These are phyloP conservation scores for Irpex lacteus DNA, from an alignment of 1,284 basidiomycete species.

Conservation along the genomic window DNA sequence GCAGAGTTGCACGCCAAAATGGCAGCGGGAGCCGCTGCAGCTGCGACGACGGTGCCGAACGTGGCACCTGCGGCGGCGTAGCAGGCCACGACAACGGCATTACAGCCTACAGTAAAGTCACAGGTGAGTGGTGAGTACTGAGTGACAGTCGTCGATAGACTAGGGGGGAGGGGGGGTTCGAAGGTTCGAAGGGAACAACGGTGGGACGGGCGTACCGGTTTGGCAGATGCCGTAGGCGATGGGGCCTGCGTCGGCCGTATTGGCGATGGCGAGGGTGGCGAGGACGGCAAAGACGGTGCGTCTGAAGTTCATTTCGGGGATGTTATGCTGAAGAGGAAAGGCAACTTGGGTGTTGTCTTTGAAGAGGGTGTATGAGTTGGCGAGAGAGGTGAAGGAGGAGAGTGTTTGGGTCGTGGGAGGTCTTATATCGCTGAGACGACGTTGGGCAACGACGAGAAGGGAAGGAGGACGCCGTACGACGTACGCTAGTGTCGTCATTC, in stretches of 20 bases:
- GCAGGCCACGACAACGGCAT: slow-evolving; percentile 47
- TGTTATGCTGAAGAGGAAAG: too few species aligned
- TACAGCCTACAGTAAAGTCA: slow-evolving; percentile 49
- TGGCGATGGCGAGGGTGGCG: slow-evolving; percentile 19
- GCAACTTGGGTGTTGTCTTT: too few species aligned
- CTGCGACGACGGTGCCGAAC: slow-evolving; percentile 48
- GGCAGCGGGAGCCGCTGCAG: slow-evolving; percentile 40
- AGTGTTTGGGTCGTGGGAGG: too few species aligned
- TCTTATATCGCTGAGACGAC: too few species aligned
- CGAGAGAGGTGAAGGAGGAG: too few species aligned
- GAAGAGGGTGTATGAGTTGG: too few species aligned
- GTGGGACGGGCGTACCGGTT: slow-evolving; percentile 34
- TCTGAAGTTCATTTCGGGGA: slow-evolving; percentile 17
- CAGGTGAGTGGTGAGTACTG: too few species aligned
- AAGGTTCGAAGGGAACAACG: background rate
- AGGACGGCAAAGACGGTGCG: slow-evolving; percentile 14
- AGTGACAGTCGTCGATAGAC: background rate
- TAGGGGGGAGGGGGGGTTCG: background rate
- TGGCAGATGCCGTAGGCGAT: slow-evolving; percentile 47
- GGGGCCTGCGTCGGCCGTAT: slow-evolving; percentile 33
- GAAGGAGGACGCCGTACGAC: too few species aligned
- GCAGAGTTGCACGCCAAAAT: slow-evolving; percentile 49
- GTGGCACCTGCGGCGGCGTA: slow-evolving; percentile 45
- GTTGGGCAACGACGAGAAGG: too few species aligned
- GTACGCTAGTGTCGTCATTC: too few species aligned